Evolutionary conservation across 768 basidiomycete species (phyloP).

Genomic region (Punctularia strigosozonata): DNA sequence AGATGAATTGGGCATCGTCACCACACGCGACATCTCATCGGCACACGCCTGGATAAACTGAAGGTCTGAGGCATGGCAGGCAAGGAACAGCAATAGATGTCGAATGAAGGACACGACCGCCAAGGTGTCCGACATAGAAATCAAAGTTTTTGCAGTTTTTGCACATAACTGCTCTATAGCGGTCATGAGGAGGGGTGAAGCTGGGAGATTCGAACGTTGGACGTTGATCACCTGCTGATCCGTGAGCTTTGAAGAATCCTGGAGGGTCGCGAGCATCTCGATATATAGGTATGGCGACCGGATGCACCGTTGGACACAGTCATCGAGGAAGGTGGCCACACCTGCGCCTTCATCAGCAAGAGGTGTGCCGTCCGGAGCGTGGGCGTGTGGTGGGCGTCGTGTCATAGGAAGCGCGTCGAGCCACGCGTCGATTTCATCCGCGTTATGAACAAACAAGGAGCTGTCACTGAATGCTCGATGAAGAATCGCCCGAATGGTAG

Average conservation of each 20-base stretch:
- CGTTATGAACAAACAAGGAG: conserved; percentile 71
- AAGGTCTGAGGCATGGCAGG: too few relatives aligned
- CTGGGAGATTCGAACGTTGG: conserved; percentile 1
- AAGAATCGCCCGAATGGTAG: conserved; percentile 42
- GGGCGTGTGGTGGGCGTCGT: conserved; percentile 21
- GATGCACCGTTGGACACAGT: conserved; percentile 70
- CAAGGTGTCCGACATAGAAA: conserved; percentile 49
- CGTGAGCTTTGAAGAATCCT: conserved; percentile 11
- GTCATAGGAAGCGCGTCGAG: conserved; percentile 47
- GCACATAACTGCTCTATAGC: conserved; percentile 68
- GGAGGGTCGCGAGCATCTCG: conserved; percentile 45
- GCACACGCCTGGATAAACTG: too few relatives aligned
- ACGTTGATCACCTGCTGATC: not conserved
- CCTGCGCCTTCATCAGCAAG: conserved; percentile 45
- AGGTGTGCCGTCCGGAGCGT: conserved; percentile 38
- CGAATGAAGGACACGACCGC: conserved; percentile 54
- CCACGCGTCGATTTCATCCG: conserved; percentile 65
- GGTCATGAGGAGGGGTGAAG: conserved; percentile 63
- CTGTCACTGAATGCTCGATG: conserved; percentile 54
- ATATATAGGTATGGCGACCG: conserved; percentile 82
- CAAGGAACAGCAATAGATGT: too few relatives aligned
- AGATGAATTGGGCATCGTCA: too few relatives aligned
- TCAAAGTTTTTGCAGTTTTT: conserved; percentile 43
- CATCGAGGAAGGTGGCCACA: conserved; percentile 67
- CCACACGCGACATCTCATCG: too few relatives aligned